Evolutionary conservation across 306 rosid genomes (phyloP).

Genomic region (Dalbergia oliveri): DNA sequence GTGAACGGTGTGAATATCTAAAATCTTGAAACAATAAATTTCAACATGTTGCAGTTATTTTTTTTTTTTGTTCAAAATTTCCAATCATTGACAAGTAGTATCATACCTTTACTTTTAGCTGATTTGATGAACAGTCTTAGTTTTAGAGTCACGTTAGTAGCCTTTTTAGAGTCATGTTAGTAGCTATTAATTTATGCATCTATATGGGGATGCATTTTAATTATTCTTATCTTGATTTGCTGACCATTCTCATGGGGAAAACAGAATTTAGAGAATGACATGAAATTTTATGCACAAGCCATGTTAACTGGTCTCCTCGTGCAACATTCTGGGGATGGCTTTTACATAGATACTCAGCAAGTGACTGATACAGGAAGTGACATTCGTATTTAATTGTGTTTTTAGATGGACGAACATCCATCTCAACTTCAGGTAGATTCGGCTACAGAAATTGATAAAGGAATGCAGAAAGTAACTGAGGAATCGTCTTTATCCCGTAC

Average conservation of each 20-base stretch:
- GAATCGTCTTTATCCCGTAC: constrained; percentile 55
- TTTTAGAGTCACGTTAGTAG: constrained; percentile 14
- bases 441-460: constrained; percentile 53
- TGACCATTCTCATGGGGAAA: constrained; percentile 25
- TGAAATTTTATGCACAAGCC: constrained; percentile 32
- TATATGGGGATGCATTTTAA: constrained; percentile 14
- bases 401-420: constrained; percentile 77
- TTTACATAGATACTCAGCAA: constrained; percentile 35
- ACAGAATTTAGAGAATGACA: constrained; percentile 15
- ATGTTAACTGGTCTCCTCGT: constrained; percentile 6
- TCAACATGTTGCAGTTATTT: constrained; percentile 6
- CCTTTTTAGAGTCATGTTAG: constrained; percentile 11
- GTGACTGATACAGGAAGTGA: constrained; percentile 32
- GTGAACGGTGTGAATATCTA: neutral
- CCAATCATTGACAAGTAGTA: neutral
- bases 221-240: constrained; percentile 17
- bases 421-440: constrained; percentile 58
- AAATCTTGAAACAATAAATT: constrained; percentile 1
- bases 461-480: constrained; percentile 52
- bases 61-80: neutral
- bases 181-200: constrained; percentile 8
- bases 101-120: constrained; percentile 1
- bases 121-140: constrained; percentile 12
- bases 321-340: constrained; percentile 17
- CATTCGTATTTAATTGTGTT: constrained; percentile 41